A percentile compares a stretch with the other conserved stretches of the same genome.
Conservation (phyloP, 2,329 filamentous ascomycete genomes). For the Fusarium sambucinum region DNA sequence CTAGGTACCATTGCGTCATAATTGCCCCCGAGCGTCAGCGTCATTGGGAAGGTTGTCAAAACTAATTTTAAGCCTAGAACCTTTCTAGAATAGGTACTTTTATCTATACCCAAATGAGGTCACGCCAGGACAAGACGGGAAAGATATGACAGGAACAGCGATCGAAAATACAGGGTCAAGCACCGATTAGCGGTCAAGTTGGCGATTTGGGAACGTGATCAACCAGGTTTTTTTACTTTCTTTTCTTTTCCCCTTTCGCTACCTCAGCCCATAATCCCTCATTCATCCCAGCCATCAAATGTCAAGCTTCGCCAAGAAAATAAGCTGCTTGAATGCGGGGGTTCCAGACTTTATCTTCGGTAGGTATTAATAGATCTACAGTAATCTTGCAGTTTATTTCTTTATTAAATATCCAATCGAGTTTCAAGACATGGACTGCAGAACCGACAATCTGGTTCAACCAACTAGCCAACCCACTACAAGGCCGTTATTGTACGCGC, state of each 20-base stretch:
- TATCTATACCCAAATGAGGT: slow-evolving; percentile 26
- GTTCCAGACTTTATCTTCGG: neutral
- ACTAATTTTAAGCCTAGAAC: neutral
- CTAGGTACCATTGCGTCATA: slow-evolving; percentile 29
- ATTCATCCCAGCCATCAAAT: neutral
- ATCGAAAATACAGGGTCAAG: slow-evolving; percentile 12
- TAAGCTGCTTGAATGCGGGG: neutral
- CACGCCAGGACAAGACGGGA: neutral
- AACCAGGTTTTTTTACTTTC: neutral
- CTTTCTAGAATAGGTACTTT: slow-evolving; percentile 25
- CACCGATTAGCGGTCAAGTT: slow-evolving; percentile 17
- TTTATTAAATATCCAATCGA: neutral
- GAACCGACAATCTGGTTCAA: neutral
- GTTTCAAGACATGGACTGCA: neutral
- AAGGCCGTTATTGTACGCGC: neutral
- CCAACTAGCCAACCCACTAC: too few relatives aligned
- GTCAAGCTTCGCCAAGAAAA: slow-evolving; percentile 22
- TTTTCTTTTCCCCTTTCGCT: too few relatives aligned
- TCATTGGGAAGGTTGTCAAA: slow-evolving; percentile 6
- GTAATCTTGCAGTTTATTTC: neutral
- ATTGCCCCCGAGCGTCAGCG: slow-evolving; percentile 15
- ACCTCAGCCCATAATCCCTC: neutral
- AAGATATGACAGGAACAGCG: slow-evolving; percentile 13
- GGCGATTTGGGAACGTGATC: slow-evolving; percentile 14
- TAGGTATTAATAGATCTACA: neutral